Evolutionary conservation across 2,329 filamentous ascomycete genomes (phyloP).

Genomic region (Nemania sp.): DNA sequence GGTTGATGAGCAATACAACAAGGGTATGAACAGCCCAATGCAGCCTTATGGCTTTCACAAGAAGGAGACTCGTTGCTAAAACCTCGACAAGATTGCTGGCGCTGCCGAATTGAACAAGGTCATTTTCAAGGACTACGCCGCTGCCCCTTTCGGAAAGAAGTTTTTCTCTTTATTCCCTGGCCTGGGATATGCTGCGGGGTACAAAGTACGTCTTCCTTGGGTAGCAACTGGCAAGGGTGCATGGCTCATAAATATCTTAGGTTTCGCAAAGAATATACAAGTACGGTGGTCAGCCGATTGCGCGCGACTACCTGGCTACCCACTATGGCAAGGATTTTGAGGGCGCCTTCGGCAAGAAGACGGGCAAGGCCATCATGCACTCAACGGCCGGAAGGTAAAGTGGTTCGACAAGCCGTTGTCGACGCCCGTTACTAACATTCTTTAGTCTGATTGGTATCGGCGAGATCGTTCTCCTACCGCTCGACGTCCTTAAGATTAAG

Average conservation of each 20-base stretch:
- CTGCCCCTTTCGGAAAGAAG: conserved; percentile 76
- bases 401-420: background rate
- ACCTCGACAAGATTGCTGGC: conserved; percentile 40
- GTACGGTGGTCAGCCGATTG: conserved; percentile 96
- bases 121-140: conserved; percentile 91
- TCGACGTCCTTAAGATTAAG: conserved; percentile 99
- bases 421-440: conserved; percentile 56
- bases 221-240: background rate
- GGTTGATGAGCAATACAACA: conserved; percentile 97
- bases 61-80: conserved; percentile 28
- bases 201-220: conserved; percentile 75
- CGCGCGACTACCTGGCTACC: conserved; percentile 84
- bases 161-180: conserved; percentile 97
- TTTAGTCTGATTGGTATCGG: conserved; percentile 91
- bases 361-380: conserved; percentile 97
- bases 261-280: conserved; percentile 98
- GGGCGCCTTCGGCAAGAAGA: conserved; percentile 91
- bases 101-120: conserved; percentile 81
- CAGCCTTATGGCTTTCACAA: background rate
- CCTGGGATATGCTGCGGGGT: conserved; percentile 95
- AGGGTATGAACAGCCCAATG: conserved; percentile 63
- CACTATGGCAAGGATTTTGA: conserved; percentile 90
- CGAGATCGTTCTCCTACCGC: conserved; percentile 92
- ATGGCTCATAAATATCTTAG: conserved; percentile 53
- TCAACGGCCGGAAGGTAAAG: conserved; percentile 88